These are phyloP conservation scores for Alternaria triticimaculans DNA, from an alignment of 2,329 filamentous ascomycete genomes.

Conservation along the genomic window DNA sequence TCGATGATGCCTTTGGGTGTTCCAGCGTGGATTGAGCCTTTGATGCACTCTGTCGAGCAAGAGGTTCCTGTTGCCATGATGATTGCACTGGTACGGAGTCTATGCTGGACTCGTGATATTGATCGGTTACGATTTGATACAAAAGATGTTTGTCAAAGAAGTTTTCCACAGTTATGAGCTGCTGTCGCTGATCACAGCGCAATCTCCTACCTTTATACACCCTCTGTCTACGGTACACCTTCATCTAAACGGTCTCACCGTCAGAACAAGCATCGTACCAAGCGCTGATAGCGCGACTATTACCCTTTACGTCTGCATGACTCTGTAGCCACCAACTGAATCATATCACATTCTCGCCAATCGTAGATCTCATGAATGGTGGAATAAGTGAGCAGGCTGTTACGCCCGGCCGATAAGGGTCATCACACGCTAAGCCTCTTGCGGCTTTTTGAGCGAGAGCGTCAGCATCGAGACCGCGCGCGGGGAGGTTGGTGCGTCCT, in stretches of 20 bases:
- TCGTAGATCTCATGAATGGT: not conserved
- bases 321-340: not conserved
- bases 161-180: too few relatives aligned
- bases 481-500: not conserved
- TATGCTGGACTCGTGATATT: too few relatives aligned
- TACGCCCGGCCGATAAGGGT: not conserved
- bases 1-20: constrained; percentile 29
- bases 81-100: not conserved
- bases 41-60: constrained; percentile 31
- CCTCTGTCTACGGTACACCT: not conserved
- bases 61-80: constrained; percentile 5
- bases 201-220: not conserved
- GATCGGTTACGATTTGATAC: not conserved
- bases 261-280: not conserved
- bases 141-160: not conserved
- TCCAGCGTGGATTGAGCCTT: constrained; percentile 47
- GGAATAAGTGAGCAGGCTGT: not conserved
- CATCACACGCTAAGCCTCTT: constrained; percentile 9
- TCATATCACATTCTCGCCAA: not conserved
- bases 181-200: not conserved
- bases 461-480: not conserved
- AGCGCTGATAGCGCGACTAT: not conserved
- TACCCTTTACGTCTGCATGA: not conserved
- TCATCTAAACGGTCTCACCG: not conserved
- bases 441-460: constrained; percentile 19